A percentile compares a stretch with the other conserved stretches of the same genome.
phyloP scores from a whole-genome alignment of 805 yeast species.

The Hyphopichia homilentoma region DNA sequence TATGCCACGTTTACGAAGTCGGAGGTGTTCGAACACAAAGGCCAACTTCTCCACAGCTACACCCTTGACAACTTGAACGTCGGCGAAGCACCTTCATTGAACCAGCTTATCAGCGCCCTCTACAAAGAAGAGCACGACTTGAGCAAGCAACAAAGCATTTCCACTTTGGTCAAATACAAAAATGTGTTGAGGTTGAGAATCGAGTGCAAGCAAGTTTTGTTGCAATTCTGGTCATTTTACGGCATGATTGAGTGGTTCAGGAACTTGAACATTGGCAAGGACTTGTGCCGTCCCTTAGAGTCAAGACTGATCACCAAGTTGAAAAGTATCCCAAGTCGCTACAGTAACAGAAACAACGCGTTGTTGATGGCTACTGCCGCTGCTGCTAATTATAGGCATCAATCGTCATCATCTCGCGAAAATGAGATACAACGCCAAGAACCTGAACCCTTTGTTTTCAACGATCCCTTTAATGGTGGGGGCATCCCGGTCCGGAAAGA shows the following conservation, averaged over 20 bases:
- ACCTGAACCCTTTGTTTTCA: constrained; percentile 1
- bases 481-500: neutral
- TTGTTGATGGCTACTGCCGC: constrained; percentile 21
- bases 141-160: constrained; percentile 9
- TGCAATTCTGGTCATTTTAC: constrained; percentile 41
- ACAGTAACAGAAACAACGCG: constrained; percentile 17
- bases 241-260: constrained; percentile 38
- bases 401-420: neutral
- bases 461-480: neutral
- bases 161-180: constrained; percentile 24
- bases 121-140: constrained; percentile 17
- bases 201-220: constrained; percentile 35
- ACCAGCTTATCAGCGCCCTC: constrained; percentile 18
- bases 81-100: constrained; percentile 36
- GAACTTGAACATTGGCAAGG: constrained; percentile 29
- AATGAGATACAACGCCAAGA: neutral
- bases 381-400: constrained; percentile 6
- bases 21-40: constrained; percentile 17
- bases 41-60: constrained; percentile 16
- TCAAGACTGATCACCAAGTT: constrained; percentile 18
- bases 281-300: constrained; percentile 30
- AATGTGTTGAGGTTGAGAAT: constrained; percentile 34
- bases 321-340: constrained; percentile 22
- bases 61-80: constrained; percentile 27
- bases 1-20: constrained; percentile 13